Base-by-base conservation (phyloP, 1,284 basidiomycete genomes). In the Vanrija pseudolonga region DNA sequence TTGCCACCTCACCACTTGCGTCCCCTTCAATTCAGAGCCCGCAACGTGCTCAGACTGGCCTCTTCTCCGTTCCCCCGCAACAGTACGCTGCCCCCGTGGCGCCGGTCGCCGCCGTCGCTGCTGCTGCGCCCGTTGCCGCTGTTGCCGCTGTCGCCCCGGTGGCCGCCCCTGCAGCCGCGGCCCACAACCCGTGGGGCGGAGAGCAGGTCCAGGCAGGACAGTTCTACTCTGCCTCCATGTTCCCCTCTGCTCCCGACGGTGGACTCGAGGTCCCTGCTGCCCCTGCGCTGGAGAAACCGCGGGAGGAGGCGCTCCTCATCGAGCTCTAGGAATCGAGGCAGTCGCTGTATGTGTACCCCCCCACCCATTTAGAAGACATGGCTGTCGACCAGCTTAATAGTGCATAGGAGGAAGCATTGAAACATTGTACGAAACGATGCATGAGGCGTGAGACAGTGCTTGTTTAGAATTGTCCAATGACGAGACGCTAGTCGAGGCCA, bases 221-320 rank as follows among this genome's bases (percentile, higher is more conserved):
- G 23, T 36, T 24, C 28, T 54, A 51, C 56, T 49, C 51, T 4
- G 24, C 50, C 14, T 45, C 56, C 28, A 57, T 57, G 55, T 55
- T 56, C 43, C 51, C 60, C 3, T 53, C 61, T 36, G 69, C 72
- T 4, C 89, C 89, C 4, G 84, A 84, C 4, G 79, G 55, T 3
- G 36, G 37, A 19, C 45, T 56, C 3, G 43, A 80, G 14, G 70
- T 79, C 18, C 87, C 32, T 87, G 1, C 83, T 84, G 67, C 60
- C 75, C 5, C 77, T 81, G 19, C 28, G 7, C 28, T 23, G 22
- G 18, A 81, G 83, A 49, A 84, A 57, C 85, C 89, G 70, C 82
- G 85, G 72, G 87, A 89, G 76, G 90, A 92, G 71, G 88, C 88
- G 44, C 73, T 90, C 72, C 79, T 93, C 78, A 93, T 93, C 74